phyloP scores from a whole-genome alignment of 192 early-diverging fungal species.

The Geranomyces michiganensis region DNA sequence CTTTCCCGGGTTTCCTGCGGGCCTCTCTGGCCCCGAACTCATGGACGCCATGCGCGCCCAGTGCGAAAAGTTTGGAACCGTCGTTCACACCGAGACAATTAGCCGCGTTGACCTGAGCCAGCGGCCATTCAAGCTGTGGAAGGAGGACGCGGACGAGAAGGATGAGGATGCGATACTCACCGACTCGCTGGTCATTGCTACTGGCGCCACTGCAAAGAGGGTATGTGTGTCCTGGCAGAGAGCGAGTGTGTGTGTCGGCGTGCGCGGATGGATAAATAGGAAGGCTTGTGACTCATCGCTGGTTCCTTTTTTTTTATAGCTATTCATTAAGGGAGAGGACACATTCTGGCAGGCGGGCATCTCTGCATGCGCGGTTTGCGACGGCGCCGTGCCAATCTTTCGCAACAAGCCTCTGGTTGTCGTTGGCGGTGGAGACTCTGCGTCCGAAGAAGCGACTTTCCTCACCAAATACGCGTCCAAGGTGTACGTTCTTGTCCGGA shows the following conservation, averaged over 20 bases:
- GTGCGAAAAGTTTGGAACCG: conserved; percentile 84
- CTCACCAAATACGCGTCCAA: conserved; percentile 93
- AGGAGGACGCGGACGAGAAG: conserved; percentile 70
- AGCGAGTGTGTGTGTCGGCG: too few relatives aligned
- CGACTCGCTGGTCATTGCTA: conserved; percentile 85
- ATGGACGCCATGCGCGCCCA: conserved; percentile 85
- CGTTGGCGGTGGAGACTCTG: conserved; percentile 94
- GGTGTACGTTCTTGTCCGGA: conserved; percentile 87
- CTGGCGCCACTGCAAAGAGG: conserved; percentile 95
- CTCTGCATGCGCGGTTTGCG: conserved; percentile 96
- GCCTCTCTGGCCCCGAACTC: conserved; percentile 83
- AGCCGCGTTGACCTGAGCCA: conserved; percentile 77
- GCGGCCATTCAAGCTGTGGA: conserved; percentile 86
- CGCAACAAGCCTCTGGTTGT: conserved; percentile 89
- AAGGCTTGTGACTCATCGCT: too few relatives aligned
- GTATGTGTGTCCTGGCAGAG: conserved; percentile 24
- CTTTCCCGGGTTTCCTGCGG: conserved; percentile 95
- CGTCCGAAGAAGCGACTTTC: conserved; percentile 87
- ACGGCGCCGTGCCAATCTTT: conserved; percentile 95
- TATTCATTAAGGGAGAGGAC: conserved; percentile 76
- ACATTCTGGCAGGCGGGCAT: conserved; percentile 95
- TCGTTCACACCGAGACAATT: conserved; percentile 89
- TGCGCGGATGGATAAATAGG: too few relatives aligned
- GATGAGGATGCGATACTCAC: conserved; percentile 72
- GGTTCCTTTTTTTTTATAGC: conserved; percentile 15